Base-by-base conservation (phyloP, 306 rosid genomes). In the Abrus precatorius region DNA sequence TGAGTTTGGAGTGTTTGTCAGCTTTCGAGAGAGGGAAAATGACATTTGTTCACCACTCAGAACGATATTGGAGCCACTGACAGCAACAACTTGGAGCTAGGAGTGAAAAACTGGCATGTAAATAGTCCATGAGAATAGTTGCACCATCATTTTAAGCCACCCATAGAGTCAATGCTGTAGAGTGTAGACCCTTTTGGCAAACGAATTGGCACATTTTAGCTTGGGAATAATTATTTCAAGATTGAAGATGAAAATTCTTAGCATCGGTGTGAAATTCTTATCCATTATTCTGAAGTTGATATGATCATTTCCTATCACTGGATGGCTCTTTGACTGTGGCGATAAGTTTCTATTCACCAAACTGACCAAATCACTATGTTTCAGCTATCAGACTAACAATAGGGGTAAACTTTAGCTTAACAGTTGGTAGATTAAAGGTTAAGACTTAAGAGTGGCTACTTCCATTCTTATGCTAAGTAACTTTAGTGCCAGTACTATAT, bases 31-130 rank as follows among this genome's bases (percentile, higher is more conserved):
- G 63, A 67, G 20, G 20, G 55, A 67, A 27, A 75, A 48, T 33
- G 77, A 68, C 72, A 57, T 32, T 12, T 68, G 72, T 50, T 60
- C 57, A 38, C 85, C 81, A 75, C 77, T 75, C 72, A 67, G 38
- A 62, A 7, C 45, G 20, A 45, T 52, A 7, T 66, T 47, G 60
- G 45, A 75, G 13, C 13, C 49, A 20, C 20, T 62, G 61, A 9
- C 38, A 48, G 62, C 20, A 20, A 77, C 4, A 6, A 43, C 11
- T 67, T 49, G 28, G 5, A 13, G 9, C 8, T 9, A 47, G 54
- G 9, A 30, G 32, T 27, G 56, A 66, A 78, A 52, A 5, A 3
- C 34, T 61, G 53, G 66, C 81, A 6, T 28, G 72, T 34, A 10
- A 20, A 44, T n/a, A 50, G 20, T 64, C 74, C 74, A 55, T 6